Percentiles rank a stretch among this genome's conserved stretches.
Conservation (phyloP, 768 basidiomycete species). For the Lactifluus rugatus region DNA sequence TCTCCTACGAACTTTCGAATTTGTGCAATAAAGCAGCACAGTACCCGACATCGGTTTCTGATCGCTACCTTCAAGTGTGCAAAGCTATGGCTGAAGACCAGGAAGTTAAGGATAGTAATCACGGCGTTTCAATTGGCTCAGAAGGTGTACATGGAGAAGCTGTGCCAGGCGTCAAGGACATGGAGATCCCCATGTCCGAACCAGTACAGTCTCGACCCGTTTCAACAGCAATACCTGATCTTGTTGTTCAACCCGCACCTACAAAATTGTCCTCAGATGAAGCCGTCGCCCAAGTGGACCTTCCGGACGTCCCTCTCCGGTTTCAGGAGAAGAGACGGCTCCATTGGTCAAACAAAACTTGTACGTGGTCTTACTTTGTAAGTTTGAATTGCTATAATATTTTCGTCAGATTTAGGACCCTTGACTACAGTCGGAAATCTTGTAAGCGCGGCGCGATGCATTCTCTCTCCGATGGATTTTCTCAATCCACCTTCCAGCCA, state of each 20-base stretch:
- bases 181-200: conserved; percentile 10
- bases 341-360: conserved; percentile 80
- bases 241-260: background rate
- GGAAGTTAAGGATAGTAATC: conserved; percentile 2
- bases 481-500: conserved; percentile 43
- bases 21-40: conserved; percentile 23
- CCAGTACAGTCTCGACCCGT: conserved; percentile 16
- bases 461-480: background rate
- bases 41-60: conserved; percentile 58
- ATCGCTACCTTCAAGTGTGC: conserved; percentile 49
- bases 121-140: conserved; percentile 11
- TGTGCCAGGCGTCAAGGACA: background rate
- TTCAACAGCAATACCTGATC: conserved; percentile 7
- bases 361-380: conserved; percentile 32
- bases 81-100: conserved; percentile 22
- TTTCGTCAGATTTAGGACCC: conserved; percentile 51
- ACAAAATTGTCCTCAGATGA: conserved; percentile 22
- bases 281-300: conserved; percentile 34
- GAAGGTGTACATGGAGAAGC: conserved; percentile 5
- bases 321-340: conserved; percentile 80
- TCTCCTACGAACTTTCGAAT: background rate
- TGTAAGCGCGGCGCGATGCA: conserved; percentile 34
- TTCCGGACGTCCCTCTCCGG: conserved; percentile 59
- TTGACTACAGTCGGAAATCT: conserved; percentile 94
- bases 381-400: conserved; percentile 28